Evolutionary conservation across 2,329 filamentous ascomycete genomes (phyloP).

Genomic region (Talaromyces pinophilus): DNA sequence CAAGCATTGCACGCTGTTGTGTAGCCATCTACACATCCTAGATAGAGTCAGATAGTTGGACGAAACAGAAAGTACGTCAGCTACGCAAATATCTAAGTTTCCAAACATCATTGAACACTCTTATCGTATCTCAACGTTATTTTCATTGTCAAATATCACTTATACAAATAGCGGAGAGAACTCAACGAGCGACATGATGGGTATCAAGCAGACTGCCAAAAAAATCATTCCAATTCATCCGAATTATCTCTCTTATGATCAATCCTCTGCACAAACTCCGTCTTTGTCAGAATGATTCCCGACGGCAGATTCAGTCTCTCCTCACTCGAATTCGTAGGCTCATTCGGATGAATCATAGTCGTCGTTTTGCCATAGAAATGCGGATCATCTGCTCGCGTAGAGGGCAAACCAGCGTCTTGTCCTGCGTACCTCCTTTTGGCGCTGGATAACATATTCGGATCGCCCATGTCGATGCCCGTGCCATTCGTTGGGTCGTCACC

Average conservation of each 20-base stretch:
- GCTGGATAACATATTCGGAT: neutral
- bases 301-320: slow-evolving; percentile 24
- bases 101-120: neutral
- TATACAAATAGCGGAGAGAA: neutral
- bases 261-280: slow-evolving; percentile 29
- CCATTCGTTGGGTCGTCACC: slow-evolving; percentile 28
- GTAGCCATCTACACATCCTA: neutral
- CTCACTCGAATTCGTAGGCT: slow-evolving; percentile 21
- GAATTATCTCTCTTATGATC: slow-evolving; percentile 20
- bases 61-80: neutral
- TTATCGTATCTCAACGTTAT: neutral
- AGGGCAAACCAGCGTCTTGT: slow-evolving; percentile 21
- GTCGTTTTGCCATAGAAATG: slow-evolving; percentile 23
- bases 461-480: neutral
- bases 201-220: neutral
- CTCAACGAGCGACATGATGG: neutral
- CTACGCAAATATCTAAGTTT: neutral
- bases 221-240: slow-evolving; percentile 18
- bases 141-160: neutral
- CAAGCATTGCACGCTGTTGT: neutral
- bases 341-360: slow-evolving; percentile 16
- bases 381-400: slow-evolving; percentile 17
- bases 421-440: slow-evolving; percentile 13
- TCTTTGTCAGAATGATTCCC: slow-evolving; percentile 29
- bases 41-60: neutral